Evolutionary conservation across 371 early-diverging fungal species (phyloP), one percentile per base, ranked within the genome.

Genomic region (Hamiltosporidium magnivora): DNA sequence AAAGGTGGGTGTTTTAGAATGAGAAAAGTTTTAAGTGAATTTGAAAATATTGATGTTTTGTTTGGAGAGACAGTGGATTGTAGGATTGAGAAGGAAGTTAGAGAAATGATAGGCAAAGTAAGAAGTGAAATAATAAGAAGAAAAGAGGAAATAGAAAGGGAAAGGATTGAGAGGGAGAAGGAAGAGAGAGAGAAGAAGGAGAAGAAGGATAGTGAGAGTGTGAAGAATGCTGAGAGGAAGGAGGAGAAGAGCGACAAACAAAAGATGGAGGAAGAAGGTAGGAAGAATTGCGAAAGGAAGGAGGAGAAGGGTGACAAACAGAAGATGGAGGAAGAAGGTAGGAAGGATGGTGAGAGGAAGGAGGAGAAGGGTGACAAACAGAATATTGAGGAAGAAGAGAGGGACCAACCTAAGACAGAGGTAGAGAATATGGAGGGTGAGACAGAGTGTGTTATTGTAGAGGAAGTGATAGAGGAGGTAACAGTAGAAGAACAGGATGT

Each of bases 21-120:
- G 1, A 63, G 64, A 39, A 44, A 61, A 42, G 49, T 4, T 64
- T 44, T 59, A 8, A 65, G 68, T 25, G 58, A 36, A 41, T 60
- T 72, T 36, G 40, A 44, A 42, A n/a, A 67, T 63, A 41, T 72
- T 14, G 46, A 49, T 43, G 68, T 49, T 64, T 40, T 55, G 3
- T 41, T 38, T 36, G 37, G 42, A 2, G 61, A 66, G 66, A 61
- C 62, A 40, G 54, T 42, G 41, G 9, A 39, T 49, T 1, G 14
- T 49, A 25, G n/a, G 40, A 36, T 43, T 12, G 3, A 6, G 40
- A 11, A 2, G 25, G 46, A 59, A 58, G 66, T 25, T 41, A 3
- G 39, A 12, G 11, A 12, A 44, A 37, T 12, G 3, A 41, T 66
- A 39, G 44, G 40, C 14, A 54, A 38, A 58, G 37, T n/a, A 9